These are phyloP conservation scores for Alternaria panax DNA, from an alignment of 2,329 filamentous ascomycete species.

Conservation along the genomic window DNA sequence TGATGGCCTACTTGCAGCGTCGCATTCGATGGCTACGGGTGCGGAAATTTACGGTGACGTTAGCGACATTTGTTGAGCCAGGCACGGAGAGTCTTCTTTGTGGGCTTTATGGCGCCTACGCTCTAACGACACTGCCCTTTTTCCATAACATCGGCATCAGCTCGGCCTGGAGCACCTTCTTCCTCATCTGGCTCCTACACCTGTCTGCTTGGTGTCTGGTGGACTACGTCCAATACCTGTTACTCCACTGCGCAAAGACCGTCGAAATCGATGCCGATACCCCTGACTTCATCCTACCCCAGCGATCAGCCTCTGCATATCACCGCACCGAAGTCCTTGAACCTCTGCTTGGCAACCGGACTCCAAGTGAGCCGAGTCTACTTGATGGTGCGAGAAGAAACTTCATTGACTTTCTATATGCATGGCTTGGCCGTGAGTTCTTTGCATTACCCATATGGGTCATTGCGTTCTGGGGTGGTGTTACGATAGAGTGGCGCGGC, in stretches of 20 bases:
- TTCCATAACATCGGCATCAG: slow-evolving; percentile 65
- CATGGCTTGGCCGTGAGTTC: slow-evolving; percentile 85
- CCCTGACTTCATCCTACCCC: slow-evolving; percentile 71
- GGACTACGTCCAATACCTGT: slow-evolving; percentile 76
- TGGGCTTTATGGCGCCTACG: slow-evolving; percentile 80
- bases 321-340: slow-evolving; percentile 30
- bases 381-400: slow-evolving; percentile 57
- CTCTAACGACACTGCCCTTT: slow-evolving; percentile 74
- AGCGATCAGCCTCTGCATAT: slow-evolving; percentile 48
- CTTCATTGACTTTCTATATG: slow-evolving; percentile 75
- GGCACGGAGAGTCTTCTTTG: slow-evolving; percentile 90
- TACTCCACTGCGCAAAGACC: slow-evolving; percentile 75
- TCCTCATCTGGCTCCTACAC: slow-evolving; percentile 69
- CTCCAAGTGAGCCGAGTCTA: slow-evolving; percentile 18
- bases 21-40: slow-evolving; percentile 91
- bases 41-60: slow-evolving; percentile 89
- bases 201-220: slow-evolving; percentile 74
- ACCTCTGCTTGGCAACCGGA: slow-evolving; percentile 31
- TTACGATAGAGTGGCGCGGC: slow-evolving; percentile 87
- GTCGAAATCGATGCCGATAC: slow-evolving; percentile 76
- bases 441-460: slow-evolving; percentile 89
- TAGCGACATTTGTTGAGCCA: slow-evolving; percentile 90
- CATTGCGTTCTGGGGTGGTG: slow-evolving; percentile 87
- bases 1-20: slow-evolving; percentile 78
- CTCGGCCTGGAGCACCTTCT: slow-evolving; percentile 73